Evolutionary conservation across 2,329 filamentous ascomycete species (phyloP).

Genomic region (Epichloe bromicola): DNA sequence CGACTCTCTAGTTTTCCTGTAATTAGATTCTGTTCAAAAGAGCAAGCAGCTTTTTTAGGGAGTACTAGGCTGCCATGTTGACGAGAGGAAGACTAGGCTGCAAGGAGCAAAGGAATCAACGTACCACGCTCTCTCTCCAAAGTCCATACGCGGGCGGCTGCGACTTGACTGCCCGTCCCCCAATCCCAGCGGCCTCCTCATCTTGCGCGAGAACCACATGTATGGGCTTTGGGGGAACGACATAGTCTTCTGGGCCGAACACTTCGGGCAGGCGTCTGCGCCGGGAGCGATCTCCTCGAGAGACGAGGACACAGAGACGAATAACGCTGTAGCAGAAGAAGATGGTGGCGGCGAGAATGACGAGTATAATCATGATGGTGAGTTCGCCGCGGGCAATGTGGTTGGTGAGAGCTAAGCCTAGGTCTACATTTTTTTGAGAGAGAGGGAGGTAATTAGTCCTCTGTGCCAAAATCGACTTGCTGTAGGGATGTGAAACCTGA

Average conservation of each 20-base stretch:
- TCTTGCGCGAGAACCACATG: constrained; percentile 62
- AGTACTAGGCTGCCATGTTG: no score
- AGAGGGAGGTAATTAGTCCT: not conserved
- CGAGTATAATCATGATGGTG: constrained; percentile 65
- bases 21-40: not conserved
- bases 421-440: constrained; percentile 36
- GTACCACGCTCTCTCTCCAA: constrained; percentile 71
- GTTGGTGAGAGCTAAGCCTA: constrained; percentile 56
- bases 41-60: no score
- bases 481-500: not conserved
- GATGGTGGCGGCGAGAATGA: constrained; percentile 60
- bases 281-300: constrained; percentile 29
- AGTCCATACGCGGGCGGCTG: constrained; percentile 76
- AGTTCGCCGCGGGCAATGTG: constrained; percentile 55
- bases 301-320: constrained; percentile 54
- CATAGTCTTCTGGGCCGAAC: constrained; percentile 49
- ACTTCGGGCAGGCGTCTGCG: constrained; percentile 25
- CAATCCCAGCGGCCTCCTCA: constrained; percentile 50
- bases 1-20: constrained; percentile 44
- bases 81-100: not conserved
- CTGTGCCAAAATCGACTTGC: not conserved
- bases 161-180: constrained; percentile 42
- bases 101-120: constrained; percentile 20
- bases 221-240: constrained; percentile 60
- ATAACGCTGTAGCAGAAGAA: constrained; percentile 73